These are phyloP conservation scores for Backusella psychrophila DNA, from an alignment of 192 early-diverging fungal species.

Conservation along the genomic window DNA sequence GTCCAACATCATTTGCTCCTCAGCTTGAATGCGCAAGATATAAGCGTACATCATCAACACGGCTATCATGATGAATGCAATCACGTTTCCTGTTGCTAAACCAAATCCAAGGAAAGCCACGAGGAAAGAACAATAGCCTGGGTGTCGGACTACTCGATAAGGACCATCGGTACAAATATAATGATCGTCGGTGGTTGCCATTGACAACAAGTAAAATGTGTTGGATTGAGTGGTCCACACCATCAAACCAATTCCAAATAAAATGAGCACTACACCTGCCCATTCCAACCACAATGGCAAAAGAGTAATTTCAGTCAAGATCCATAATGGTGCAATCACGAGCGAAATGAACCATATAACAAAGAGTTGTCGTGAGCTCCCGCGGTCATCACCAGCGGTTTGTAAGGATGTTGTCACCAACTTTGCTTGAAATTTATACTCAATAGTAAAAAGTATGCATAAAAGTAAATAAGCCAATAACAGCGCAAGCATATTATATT, in stretches of 20 bases:
- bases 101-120: conserved; percentile 37
- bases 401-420: conserved; percentile 14
- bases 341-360: conserved; percentile 10
- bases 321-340: background rate
- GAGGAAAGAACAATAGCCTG: conserved; percentile 31
- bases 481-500: background rate
- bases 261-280: conserved; percentile 29
- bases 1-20: conserved; percentile 35
- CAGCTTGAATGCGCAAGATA: conserved; percentile 28
- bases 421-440: background rate
- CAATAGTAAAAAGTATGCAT: background rate
- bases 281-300: conserved; percentile 14
- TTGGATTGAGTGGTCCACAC: conserved; percentile 31
- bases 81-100: conserved; percentile 21
- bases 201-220: conserved; percentile 26
- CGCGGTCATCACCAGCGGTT: conserved; percentile 28
- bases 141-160: conserved; percentile 37
- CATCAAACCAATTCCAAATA: conserved; percentile 16
- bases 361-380: conserved; percentile 17
- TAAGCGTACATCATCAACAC: conserved; percentile 15
- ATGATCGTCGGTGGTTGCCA: conserved; percentile 31
- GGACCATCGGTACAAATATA: conserved; percentile 34
- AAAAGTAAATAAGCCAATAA: background rate
- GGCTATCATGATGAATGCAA: conserved; percentile 15
- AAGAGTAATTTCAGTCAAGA: background rate